Evolutionary conservation across 257 asterid genomes (phyloP), one percentile per base, ranked within the genome.

Genomic region (Apocynum venetum): DNA sequence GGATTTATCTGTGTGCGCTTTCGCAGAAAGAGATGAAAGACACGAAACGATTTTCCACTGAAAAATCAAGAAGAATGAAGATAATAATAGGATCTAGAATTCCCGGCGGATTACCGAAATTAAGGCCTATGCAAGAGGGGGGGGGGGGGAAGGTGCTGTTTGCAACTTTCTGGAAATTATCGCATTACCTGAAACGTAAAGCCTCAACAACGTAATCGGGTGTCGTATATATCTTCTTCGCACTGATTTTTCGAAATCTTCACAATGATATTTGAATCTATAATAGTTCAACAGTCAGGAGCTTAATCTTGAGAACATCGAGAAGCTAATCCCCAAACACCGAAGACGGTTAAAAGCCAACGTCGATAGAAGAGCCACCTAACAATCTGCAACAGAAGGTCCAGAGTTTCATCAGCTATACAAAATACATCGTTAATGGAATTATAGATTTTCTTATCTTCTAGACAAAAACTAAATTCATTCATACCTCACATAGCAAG

Each of bases 101-200:
- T 46, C 41, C 48, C 14, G 41, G 8, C 38, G 10, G 43, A 48
- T 48, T 71, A n/a, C 53, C 0, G 49, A 38, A 73, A 73, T 14
- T 59, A 3, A 11, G 35, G 40, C n/a, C 9, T 12, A 38, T 6
- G 43, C 56, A 35, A 64, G 53, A 2, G 14, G 6, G 49, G 15
- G 6, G 6, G 6, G 49, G 7, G 71, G 12, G n/a, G n/a, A n/a
- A 41, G 41, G 71, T 43, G 4, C 1, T 3, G 25, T 48, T 19
- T 31, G 6, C 8, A 76, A 66, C 56, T 76, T 65, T 15, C 48
- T n/a, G 46, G 68, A 35, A 44, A 53, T 51, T 56, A 57, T 71
- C 44, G 35, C 76, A 78, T 71, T 76, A 76, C 80, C 80, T 76
- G 43, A 20, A 73, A 57, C 36, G 10, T 11, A 43, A 68, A 57